Evolutionary conservation across 2,329 filamentous ascomycete genomes (phyloP), one percentile per base, ranked within the genome.

Genomic region (Gaeumannomyces tritici): DNA sequence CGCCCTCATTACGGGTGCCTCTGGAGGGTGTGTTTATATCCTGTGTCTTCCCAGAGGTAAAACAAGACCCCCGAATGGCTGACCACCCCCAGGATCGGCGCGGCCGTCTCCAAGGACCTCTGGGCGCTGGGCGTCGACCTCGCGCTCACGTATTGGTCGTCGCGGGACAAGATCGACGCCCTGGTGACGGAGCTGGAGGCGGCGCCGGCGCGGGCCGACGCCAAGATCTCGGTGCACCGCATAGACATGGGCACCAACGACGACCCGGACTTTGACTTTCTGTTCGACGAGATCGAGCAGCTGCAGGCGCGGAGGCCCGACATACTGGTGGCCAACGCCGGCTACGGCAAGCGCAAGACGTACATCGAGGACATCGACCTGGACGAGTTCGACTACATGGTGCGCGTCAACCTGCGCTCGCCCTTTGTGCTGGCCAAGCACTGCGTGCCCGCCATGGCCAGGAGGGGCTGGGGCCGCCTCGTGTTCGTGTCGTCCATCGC

Each of bases 261-360:
- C 27, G 63, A 65, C 29, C 15, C 51, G 9, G 79, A 82, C 47
- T 80, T 86, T 21, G 73, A 78, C 55, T 68, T 71, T 5, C 76
- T 87, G 66, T 84, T 83, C 62, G 70, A 75, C 33, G 79, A 85
- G 63, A 80, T 87, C 29, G 73, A 78, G 62, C 67, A 73, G 4
- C 69, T 79, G 59, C 83, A 87, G 67, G 75, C 74, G 11, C 76
- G 58, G 11, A 13, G 33, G 2, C 83, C 84, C 0, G 83, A 89
- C 67, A 88, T 90, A 27, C 74, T 89, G 3, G 72, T 90, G 29
- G 83, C 82, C 12, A 90, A 90, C 68, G 87, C 87, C 1, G 87
- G 86, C 0, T 80, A 87, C 66, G 86, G 86, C 55, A 85, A 85
- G 69, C 78, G 85, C n/a, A 81, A 86, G 63, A 73, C 74, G 3